Base-by-base conservation (phyloP, 2,329 filamentous ascomycete genomes). In the Truncatella angustata region DNA sequence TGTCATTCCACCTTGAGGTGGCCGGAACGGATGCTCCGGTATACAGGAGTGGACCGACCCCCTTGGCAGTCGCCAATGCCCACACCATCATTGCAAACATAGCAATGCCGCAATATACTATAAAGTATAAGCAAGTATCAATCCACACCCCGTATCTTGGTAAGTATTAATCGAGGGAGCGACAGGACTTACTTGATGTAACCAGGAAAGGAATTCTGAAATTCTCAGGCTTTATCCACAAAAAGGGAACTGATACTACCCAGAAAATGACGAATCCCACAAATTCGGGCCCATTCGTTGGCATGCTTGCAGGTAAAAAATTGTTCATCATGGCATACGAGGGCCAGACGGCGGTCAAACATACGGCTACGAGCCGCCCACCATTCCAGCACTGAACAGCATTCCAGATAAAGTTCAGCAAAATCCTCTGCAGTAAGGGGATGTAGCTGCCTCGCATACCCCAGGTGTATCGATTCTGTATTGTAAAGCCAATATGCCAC, bases 191-290 rank as follows among this genome's bases (percentile, higher is more conserved):
- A 43, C 40, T 43, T 43, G 68, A 73, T 5, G 73, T 70, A 16
- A 76, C 55, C 35, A 73, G 63, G 55, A 79, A 78, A 0, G 73
- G 74, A 4, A 73, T 61, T 60, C 73, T 76, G 63, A 76, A 77
- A n/a, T 71, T 72, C 53, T 79, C 75, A 0, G 76, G 75, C 0
- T 70, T 69, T n/a, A 79, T 71, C 63, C 72, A 74, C 3, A 79
- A 61, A 54, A 80, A 76, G 0, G 76, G 77, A 0, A 71, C 65
- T 14, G 78, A 78, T 18, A 76, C 58, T 26, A 74, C 67, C 70
- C 77, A 80, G 61, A 80, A 80, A 37, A 80, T 61, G 49, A 79
- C 73, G 55, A 79, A 74, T 53, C 72, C 79, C 2, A 79, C 67
- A 26, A 81, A 65, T 23, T 75, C 71, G 18, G 72, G 69, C 12